A percentile compares a stretch with the other conserved stretches of the same genome.
These are phyloP conservation scores for Gaillardinia entomophila DNA, from an alignment of 805 yeast species.

Conservation along the genomic window DNA sequence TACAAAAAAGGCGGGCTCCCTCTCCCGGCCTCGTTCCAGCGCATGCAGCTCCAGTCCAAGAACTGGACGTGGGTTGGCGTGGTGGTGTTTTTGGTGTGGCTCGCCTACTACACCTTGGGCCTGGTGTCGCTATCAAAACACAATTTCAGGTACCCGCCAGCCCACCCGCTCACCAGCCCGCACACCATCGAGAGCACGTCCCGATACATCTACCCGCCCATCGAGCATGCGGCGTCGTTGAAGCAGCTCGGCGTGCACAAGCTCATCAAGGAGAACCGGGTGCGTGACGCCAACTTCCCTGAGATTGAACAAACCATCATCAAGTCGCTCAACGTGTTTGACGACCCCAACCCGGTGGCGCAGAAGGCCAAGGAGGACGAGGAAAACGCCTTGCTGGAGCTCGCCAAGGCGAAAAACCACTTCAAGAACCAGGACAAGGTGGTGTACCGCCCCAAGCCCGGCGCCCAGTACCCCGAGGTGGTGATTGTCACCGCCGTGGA, in stretches of 20 bases:
- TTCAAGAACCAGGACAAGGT: conserved; percentile 65
- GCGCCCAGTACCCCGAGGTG: conserved; percentile 50
- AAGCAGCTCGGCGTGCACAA: conserved; percentile 50
- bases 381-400: conserved; percentile 40
- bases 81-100: conserved; percentile 11
- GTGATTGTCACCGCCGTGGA: conserved; percentile 78
- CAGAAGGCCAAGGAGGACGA: conserved; percentile 40
- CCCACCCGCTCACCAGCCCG: conserved; percentile 28
- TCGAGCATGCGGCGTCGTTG: conserved; percentile 61
- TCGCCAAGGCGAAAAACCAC: conserved; percentile 43
- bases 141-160: conserved; percentile 18
- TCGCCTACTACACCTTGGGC: conserved; percentile 17
- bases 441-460: conserved; percentile 35
- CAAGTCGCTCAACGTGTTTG: conserved; percentile 36
- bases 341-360: conserved; percentile 31
- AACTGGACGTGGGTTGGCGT: conserved; percentile 9
- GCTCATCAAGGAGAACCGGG: conserved; percentile 45
- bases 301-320: conserved; percentile 30
- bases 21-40: conserved; percentile 22
- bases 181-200: conserved; percentile 40
- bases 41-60: conserved; percentile 9
- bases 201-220: conserved; percentile 63
- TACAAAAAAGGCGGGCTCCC: conserved; percentile 19
- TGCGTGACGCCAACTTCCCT: conserved; percentile 39
- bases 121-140: no score